These are phyloP conservation scores for Cutaneotrichosporon cutaneum DNA, from an alignment of 1,284 basidiomycete species.

Conservation along the genomic window DNA sequence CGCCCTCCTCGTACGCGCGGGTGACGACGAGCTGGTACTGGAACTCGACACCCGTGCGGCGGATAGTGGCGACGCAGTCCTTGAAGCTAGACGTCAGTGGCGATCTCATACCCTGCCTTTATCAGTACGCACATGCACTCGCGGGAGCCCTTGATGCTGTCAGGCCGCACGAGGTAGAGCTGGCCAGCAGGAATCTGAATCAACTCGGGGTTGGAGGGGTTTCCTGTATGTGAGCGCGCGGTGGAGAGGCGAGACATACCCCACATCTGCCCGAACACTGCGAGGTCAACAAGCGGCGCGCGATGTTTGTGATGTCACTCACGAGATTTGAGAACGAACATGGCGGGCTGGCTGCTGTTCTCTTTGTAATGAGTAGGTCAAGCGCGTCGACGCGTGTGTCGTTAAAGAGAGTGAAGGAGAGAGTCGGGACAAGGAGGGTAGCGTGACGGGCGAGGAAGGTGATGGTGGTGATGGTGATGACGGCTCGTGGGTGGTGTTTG, in stretches of 20 bases:
- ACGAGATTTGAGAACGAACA: constrained; percentile 81
- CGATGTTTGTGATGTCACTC: constrained; percentile 50
- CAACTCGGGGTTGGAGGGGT: constrained; percentile 78
- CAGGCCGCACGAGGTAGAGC: constrained; percentile 85
- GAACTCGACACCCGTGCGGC: constrained; percentile 75
- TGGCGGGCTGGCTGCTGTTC: constrained; percentile 35
- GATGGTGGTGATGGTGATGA: not conserved
- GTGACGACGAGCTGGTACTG: constrained; percentile 97
- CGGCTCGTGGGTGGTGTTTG: too few species aligned
- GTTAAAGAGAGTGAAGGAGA: not conserved
- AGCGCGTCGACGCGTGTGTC: not conserved
- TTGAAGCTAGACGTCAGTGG: constrained; percentile 66
- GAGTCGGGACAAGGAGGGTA: not conserved
- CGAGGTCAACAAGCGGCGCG: constrained; percentile 17
- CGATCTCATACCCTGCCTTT: not conserved
- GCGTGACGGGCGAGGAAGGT: not conserved
- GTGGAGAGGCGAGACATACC: constrained; percentile 60
- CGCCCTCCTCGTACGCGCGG: constrained; percentile 90
- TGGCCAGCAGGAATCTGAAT: constrained; percentile 92
- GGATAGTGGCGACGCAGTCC: constrained; percentile 91
- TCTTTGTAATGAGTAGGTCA: not conserved
- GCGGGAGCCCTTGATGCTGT: constrained; percentile 81
- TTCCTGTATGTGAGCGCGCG: constrained; percentile 38
- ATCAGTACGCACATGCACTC: constrained; percentile 86
- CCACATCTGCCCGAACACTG: constrained; percentile 92